Percentiles rank a stretch among this genome's conserved stretches.
Evolutionary conservation across 768 basidiomycete species (phyloP).

Genomic region (Leucogyrophana mollusca): DNA sequence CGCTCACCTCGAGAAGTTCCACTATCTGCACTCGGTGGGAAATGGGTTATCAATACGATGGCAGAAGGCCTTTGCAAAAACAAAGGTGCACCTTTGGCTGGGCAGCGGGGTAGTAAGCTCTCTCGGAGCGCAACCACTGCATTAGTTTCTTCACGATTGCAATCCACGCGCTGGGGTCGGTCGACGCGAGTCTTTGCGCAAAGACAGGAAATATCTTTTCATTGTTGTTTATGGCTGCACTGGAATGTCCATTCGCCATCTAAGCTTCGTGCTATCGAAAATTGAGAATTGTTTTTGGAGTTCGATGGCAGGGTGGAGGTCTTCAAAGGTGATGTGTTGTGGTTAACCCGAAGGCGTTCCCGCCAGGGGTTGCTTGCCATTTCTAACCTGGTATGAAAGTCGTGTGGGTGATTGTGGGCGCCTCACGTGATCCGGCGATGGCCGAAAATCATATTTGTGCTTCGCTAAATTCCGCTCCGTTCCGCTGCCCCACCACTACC

Average conservation of each 20-base stretch:
- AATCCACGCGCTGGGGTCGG: conserved; percentile 21
- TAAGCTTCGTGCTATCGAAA: too few relatives aligned
- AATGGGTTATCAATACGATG: conserved; percentile 5
- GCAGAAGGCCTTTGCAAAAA: not conserved
- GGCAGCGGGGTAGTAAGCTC: conserved; percentile 52
- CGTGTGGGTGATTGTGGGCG: too few relatives aligned
- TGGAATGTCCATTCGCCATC: too few relatives aligned
- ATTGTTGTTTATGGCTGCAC: conserved; percentile 20
- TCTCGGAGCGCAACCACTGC: conserved; percentile 43
- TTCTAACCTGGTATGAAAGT: too few relatives aligned
- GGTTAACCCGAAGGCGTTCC: too few relatives aligned
- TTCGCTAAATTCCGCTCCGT: too few relatives aligned
- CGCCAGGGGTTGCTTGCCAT: too few relatives aligned
- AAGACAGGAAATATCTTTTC: conserved; percentile 38
- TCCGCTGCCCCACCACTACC: too few relatives aligned
- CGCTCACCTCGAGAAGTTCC: conserved; percentile 45
- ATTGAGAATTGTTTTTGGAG: not conserved
- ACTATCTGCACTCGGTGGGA: conserved; percentile 41
- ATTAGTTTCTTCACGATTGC: conserved; percentile 35
- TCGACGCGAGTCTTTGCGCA: conserved; percentile 29
- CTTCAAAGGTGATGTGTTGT: too few relatives aligned
- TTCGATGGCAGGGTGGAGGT: too few relatives aligned
- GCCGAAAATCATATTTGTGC: too few relatives aligned
- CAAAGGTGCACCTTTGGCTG: conserved; percentile 44
- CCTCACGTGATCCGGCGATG: too few relatives aligned